phyloP scores from a whole-genome alignment of 1,284 basidiomycete species.

The Xerocomus minutiporus region DNA sequence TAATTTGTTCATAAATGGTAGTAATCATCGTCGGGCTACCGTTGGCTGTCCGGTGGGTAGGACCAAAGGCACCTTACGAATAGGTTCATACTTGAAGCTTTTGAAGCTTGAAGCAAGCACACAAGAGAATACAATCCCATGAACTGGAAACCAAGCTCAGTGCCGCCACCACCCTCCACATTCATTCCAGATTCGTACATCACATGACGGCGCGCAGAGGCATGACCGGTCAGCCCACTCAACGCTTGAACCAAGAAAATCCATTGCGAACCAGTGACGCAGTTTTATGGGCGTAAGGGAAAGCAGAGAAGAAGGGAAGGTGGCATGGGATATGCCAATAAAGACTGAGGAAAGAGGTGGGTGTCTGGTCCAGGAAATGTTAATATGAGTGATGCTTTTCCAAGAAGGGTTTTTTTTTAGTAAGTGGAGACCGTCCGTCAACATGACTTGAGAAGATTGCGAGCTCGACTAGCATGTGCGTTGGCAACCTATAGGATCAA shows the following conservation, averaged over 20 bases:
- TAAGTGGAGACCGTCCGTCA: slow-evolving; percentile 12
- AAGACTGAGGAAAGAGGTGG: slow-evolving; percentile 4
- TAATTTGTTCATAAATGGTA: no score
- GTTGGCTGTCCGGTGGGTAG: no score
- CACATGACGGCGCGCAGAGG: background rate
- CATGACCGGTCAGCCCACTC: background rate
- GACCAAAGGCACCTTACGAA: no score
- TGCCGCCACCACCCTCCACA: background rate
- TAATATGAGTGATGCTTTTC: slow-evolving; percentile 8
- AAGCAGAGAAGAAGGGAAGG: background rate
- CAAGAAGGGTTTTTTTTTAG: slow-evolving; percentile 1
- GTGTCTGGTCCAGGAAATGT: slow-evolving; percentile 21
- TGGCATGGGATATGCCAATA: slow-evolving; percentile 1
- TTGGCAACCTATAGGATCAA: slow-evolving; percentile 24
- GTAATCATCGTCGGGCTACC: no score
- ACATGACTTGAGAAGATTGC: slow-evolving; percentile 30
- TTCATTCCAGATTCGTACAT: background rate
- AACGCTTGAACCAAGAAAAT: slow-evolving; percentile 7
- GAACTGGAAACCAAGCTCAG: background rate
- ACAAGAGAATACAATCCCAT: background rate
- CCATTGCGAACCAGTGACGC: slow-evolving; percentile 7
- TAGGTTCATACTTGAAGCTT: no score
- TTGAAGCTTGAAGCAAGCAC: no score
- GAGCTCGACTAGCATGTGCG: slow-evolving; percentile 26
- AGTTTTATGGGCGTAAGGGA: background rate